Evolutionary conservation across 2,329 filamentous ascomycete species (phyloP).

Genomic region (Leptodontidium sp.): DNA sequence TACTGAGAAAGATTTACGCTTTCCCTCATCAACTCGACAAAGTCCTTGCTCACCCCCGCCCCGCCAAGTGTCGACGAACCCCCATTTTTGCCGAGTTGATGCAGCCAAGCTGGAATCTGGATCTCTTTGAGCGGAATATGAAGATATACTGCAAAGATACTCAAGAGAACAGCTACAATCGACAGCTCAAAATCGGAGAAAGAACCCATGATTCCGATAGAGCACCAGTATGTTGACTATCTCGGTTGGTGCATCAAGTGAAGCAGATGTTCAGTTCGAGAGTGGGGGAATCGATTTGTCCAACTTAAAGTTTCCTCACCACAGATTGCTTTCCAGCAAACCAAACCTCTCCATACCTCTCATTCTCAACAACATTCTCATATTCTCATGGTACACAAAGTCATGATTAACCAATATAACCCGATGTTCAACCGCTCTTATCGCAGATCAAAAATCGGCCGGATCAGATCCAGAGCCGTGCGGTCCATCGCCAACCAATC

Average conservation of each 20-base stretch:
- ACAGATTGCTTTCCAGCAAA: background rate
- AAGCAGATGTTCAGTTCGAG: background rate
- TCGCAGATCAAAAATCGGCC: background rate
- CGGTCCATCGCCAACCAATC: background rate
- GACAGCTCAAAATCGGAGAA: background rate
- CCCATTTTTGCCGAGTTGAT: background rate
- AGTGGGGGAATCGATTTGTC: background rate
- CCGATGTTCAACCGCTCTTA: conserved; percentile 1
- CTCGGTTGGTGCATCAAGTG: too few relatives aligned
- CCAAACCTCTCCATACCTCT: background rate
- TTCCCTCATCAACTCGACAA: conserved; percentile 1
- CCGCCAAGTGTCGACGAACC: background rate
- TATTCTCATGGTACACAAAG: background rate
- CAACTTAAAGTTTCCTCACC: background rate
- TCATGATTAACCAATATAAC: background rate
- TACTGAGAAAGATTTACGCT: background rate
- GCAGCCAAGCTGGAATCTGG: conserved; percentile 1
- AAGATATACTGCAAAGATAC: conserved; percentile 8
- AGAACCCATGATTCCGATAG: background rate
- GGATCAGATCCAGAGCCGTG: background rate
- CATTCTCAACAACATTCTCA: background rate
- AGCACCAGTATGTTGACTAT: background rate
- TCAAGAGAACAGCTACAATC: background rate
- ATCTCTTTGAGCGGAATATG: background rate
- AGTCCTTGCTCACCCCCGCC: background rate